Evolutionary conservation across 345 rosid species (phyloP), one percentile per base, ranked within the genome.

Genomic region (Gossypium thurberi): DNA sequence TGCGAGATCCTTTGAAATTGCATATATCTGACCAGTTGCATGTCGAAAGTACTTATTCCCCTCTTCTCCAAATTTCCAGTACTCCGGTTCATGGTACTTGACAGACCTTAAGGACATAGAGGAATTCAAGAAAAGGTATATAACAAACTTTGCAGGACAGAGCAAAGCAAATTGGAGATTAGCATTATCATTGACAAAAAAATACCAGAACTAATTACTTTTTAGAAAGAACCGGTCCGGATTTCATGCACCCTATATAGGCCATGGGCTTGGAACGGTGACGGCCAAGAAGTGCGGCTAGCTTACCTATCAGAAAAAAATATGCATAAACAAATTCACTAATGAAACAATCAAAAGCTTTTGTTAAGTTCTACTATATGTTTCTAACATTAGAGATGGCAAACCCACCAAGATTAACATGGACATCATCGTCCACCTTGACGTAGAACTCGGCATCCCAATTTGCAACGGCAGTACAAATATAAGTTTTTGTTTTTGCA

Each of bases 341-440:
- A 46, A 44, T 17, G 3, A 10, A 43, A 46, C 20, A 51, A 52
- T 65, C 65, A 44, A 53, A 43, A 23, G 2, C 0, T 58, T 67
- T 43, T 52, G 25, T 57, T 66, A 21, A 8, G 6, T 37, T 13
- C 43, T 65, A 5, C 9, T 3, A 47, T 25, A 44, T 15, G 8
- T 46, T 72, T 58, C 2, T 3, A 7, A 11, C 4, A 40, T 14
- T 46, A 25, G 8, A 65, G 17, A 60, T 57, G 20, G 17, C 10
- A 64, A 82, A 63, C 78, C 51, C 84, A 90, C 99, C 99, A 73
- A 96, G 88, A 84, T 96, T 96, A 56, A 96, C 99, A 55, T 96
- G 99, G 76, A 93, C 98, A 83, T 96, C 99, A 82, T 96, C 99
- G 82, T 96, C 99, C 81, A 93, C 95, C 77, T 96, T 91, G 87